These are phyloP conservation scores for Entomortierella chlamydospora DNA, from an alignment of 192 early-diverging fungal genomes.

Conservation along the genomic window DNA sequence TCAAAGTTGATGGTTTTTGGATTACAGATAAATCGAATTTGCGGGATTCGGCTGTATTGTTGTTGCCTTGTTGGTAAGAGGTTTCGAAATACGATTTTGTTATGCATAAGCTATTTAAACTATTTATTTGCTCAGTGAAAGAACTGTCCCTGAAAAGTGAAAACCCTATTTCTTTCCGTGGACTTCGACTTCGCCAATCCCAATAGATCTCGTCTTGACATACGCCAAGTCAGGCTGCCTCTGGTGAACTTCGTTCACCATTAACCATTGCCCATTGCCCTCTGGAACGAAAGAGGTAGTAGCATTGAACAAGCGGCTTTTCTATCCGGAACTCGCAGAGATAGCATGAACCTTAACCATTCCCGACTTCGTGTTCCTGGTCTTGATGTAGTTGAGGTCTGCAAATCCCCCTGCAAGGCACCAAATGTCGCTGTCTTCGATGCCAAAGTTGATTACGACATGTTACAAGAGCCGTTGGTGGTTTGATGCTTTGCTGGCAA, in stretches of 20 bases:
- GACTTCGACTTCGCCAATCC: background rate
- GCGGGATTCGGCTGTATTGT: too few relatives aligned
- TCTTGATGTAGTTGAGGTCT: conserved; percentile 8
- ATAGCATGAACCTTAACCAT: conserved; percentile 5
- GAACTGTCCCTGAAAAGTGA: too few relatives aligned
- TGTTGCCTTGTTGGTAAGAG: too few relatives aligned
- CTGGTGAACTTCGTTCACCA: conserved; percentile 2
- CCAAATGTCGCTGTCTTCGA: conserved; percentile 4
- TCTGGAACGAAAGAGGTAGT: background rate
- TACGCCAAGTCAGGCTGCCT: conserved; percentile 1
- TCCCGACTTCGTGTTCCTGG: background rate
- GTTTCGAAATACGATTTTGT: too few relatives aligned
- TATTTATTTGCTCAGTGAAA: too few relatives aligned
- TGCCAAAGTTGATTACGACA: background rate
- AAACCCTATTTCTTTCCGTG: too few relatives aligned
- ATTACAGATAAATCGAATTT: too few relatives aligned
- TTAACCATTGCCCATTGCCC: conserved; percentile 6
- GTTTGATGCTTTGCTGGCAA: conserved; percentile 14
- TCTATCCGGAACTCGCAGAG: conserved; percentile 10
- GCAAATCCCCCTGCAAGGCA: conserved; percentile 4
- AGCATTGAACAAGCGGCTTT: conserved; percentile 1
- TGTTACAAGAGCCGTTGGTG: background rate
- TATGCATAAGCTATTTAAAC: too few relatives aligned
- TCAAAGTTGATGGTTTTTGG: too few relatives aligned
- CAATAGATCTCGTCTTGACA: conserved; percentile 8